Percentiles rank a stretch among this genome's conserved stretches.
These are phyloP conservation scores for Elsinoe fawcettii DNA, from an alignment of 2,329 filamentous ascomycete genomes.

Conservation along the genomic window DNA sequence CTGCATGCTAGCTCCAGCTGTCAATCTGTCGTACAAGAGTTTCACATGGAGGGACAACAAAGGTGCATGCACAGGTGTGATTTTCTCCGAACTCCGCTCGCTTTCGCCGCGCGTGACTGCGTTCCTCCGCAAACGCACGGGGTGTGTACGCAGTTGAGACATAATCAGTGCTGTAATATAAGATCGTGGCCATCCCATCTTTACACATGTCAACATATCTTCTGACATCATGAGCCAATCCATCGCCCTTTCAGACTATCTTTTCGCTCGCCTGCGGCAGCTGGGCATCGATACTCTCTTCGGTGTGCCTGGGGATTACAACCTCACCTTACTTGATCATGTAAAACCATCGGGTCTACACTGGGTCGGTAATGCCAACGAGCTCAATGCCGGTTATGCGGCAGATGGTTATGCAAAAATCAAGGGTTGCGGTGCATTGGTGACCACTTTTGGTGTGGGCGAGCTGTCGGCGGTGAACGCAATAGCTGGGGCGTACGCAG, in stretches of 20 bases:
- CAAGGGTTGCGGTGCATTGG: conserved; percentile 59
- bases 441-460: conserved; percentile 70
- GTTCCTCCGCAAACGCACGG: no score
- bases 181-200: background rate
- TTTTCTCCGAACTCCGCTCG: no score
- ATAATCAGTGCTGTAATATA: background rate
- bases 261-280: conserved; percentile 36
- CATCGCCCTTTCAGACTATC: conserved; percentile 23
- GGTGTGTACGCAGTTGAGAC: no score
- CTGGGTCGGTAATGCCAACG: conserved; percentile 33
- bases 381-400: conserved; percentile 48
- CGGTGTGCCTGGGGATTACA: conserved; percentile 41
- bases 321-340: conserved; percentile 30
- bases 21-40: no score
- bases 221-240: background rate
- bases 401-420: conserved; percentile 73
- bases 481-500: conserved; percentile 65
- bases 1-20: no score
- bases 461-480: conserved; percentile 64
- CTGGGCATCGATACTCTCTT: conserved; percentile 39
- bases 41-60: no score
- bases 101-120: no score
- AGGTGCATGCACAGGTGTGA: no score
- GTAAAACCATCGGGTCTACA: conserved; percentile 30
- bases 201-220: background rate